Base-by-base conservation (phyloP, 305 asterid genomes). In the Fraxinus sp. region DNA sequence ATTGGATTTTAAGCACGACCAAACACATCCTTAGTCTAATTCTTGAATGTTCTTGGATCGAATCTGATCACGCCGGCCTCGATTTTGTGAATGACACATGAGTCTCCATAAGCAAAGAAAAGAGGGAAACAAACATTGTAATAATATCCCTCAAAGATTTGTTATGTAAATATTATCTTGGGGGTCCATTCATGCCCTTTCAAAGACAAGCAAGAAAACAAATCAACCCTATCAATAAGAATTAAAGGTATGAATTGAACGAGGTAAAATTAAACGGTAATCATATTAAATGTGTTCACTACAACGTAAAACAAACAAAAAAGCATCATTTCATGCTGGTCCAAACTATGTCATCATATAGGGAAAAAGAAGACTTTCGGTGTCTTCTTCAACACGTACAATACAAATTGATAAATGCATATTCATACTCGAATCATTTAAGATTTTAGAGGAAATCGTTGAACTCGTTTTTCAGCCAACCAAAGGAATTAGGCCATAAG, bases 61-160 rank as follows among this genome's bases (percentile, higher is more conserved):
- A 75, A 79, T 79, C 71, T 33, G 76, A 57, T 84, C 68, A 18
- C 76, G 75, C 44, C 32, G 66, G 13, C 64, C 55, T 3, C 36
- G 0, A 13, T 26, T 26, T 68, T 24, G 75, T 33, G 72, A 84
- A 83, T 37, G 76, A n/a, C 5, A 8, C 74, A 24, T 72, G 74
- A 79, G 68, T 82, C 78, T 64, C 80, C 74, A 79, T 52, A 68
- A 14, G 24, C 37, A 68, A 77, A 52, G 68, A 74, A 83, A 80
- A 80, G 86, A 80, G 87, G 89, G 88, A 77, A 87, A 87, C 87
- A 89, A 46, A 74, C 74, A 66, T 76, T 68, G 33, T 57, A 83
- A 28, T 80, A 83, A 28, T 78, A 81, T 22, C 84, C 83, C 84
- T 78, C 66, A 78, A 84, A 89, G 89, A 85, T 89, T 85, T 87